A percentile compares a stretch with the other conserved stretches of the same genome.
Evolutionary conservation across 805 yeast genomes (phyloP).

Genomic region (Starmerella stellata): DNA sequence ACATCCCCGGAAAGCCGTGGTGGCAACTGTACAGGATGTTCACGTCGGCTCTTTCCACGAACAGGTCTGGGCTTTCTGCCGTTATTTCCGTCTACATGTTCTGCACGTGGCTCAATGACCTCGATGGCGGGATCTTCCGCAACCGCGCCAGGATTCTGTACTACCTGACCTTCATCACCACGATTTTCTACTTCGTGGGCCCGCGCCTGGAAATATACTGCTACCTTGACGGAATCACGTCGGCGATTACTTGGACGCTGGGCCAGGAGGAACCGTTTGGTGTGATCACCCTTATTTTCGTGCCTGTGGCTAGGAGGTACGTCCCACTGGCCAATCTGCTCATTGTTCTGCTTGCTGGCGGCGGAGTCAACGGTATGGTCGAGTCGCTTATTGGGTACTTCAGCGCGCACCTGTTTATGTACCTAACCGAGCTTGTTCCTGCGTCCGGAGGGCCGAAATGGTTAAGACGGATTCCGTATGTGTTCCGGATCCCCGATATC

Average conservation of each 20-base stretch:
- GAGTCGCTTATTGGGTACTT: slow-evolving; percentile 20
- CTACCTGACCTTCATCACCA: slow-evolving; percentile 14
- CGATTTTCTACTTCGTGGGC: slow-evolving; percentile 14
- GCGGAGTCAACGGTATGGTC: slow-evolving; percentile 18
- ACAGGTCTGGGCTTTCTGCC: slow-evolving; percentile 3
- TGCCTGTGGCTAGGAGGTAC: slow-evolving; percentile 20
- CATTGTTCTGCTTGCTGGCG: slow-evolving; percentile 16
- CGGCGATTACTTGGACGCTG: slow-evolving; percentile 25
- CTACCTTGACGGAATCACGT: slow-evolving; percentile 19
- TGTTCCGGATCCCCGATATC: slow-evolving; percentile 3
- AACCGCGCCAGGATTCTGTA: slow-evolving; percentile 7
- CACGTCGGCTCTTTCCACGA: slow-evolving; percentile 8
- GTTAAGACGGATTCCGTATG: slow-evolving; percentile 5
- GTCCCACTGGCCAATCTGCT: slow-evolving; percentile 22
- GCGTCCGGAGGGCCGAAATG: slow-evolving; percentile 18
- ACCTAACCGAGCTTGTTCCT: slow-evolving; percentile 20
- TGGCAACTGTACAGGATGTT: slow-evolving; percentile 12
- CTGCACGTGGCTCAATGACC: slow-evolving; percentile 2
- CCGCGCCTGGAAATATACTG: slow-evolving; percentile 11
- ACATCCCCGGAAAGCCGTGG: slow-evolving; percentile 3
- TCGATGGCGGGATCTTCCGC: slow-evolving; percentile 9
- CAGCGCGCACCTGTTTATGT: slow-evolving; percentile 22
- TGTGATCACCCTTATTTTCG: slow-evolving; percentile 19
- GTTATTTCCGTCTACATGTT: slow-evolving; percentile 7
- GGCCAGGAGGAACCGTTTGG: slow-evolving; percentile 23